Conservation (phyloP, 441 rosid genomes). For the Adansonia grandidieri region DNA sequence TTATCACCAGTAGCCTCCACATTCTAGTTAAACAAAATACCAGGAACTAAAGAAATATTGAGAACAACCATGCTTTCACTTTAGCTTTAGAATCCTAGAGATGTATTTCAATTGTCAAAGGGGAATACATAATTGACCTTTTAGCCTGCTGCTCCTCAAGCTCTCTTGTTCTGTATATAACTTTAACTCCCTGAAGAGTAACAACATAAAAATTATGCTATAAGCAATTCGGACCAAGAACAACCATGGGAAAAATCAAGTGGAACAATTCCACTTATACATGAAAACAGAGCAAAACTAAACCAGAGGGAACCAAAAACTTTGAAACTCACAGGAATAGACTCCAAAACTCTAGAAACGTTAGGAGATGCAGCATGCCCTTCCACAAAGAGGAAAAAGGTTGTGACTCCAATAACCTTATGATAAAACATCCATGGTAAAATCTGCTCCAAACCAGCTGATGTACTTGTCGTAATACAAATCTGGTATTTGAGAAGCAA, state of each 20-base stretch:
- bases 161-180: constrained; percentile 70
- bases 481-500: constrained; percentile 45
- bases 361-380: constrained; percentile 73
- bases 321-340: constrained; percentile 60
- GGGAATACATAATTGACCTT: constrained; percentile 45
- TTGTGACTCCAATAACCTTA: constrained; percentile 75
- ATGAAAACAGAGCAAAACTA: constrained; percentile 22
- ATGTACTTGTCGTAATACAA: constrained; percentile 71
- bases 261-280: constrained; percentile 5
- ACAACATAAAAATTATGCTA: constrained; percentile 18
- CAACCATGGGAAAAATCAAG: constrained; percentile 11
- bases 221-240: constrained; percentile 16
- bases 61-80: neutral
- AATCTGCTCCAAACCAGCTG: constrained; percentile 80
- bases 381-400: constrained; percentile 74
- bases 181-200: constrained; percentile 64
- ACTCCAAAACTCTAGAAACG: constrained; percentile 65
- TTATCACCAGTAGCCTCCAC: constrained; percentile 3
- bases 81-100: constrained; percentile 25
- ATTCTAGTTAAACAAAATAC: neutral
- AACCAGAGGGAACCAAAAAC: neutral
- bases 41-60: neutral
- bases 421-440: constrained; percentile 88
- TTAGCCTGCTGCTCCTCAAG: constrained; percentile 77
- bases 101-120: constrained; percentile 16